Conservation (phyloP, 805 yeast genomes). For the Lipomyces kockii region DNA sequence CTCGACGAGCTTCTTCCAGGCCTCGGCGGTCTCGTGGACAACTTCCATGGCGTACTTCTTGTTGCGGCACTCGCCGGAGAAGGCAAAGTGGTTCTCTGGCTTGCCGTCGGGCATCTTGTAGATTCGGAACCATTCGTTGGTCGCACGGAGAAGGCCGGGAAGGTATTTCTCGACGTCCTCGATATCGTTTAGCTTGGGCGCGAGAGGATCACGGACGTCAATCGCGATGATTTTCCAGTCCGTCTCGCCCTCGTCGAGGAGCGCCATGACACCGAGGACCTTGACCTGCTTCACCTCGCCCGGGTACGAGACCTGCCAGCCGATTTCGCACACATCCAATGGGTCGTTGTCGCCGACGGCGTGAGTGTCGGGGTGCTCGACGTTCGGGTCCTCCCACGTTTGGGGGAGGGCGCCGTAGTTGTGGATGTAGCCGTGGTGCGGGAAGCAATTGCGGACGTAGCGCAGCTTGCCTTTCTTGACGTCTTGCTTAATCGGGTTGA, state of each 20-base stretch:
- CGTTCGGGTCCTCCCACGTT: constrained; percentile 96
- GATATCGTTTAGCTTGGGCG: constrained; percentile 82
- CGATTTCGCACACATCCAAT: constrained; percentile 90
- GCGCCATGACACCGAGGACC: constrained; percentile 91
- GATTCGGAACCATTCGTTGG: constrained; percentile 97
- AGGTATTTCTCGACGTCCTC: constrained; percentile 87
- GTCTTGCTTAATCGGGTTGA: constrained; percentile 96
- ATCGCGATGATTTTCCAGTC: constrained; percentile 97
- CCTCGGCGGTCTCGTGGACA: constrained; percentile 77
- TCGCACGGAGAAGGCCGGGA: constrained; percentile 92
- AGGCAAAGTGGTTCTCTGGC: constrained; percentile 96
- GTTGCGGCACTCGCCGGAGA: constrained; percentile 89
- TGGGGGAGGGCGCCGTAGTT: constrained; percentile 98
- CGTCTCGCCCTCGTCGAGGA: constrained; percentile 95
- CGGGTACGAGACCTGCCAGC: constrained; percentile 58
- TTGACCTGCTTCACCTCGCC: constrained; percentile 87
- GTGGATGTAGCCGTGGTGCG: constrained; percentile 97
- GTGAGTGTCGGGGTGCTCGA: constrained; percentile 51
- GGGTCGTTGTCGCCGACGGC: constrained; percentile 93
- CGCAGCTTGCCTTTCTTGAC: constrained; percentile 86
- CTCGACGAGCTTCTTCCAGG: constrained; percentile 77
- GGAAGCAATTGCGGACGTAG: constrained; percentile 97
- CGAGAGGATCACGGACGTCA: constrained; percentile 85
- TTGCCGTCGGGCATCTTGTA: constrained; percentile 98
- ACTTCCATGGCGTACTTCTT: constrained; percentile 84